These are phyloP conservation scores for Mortierella sp. DNA, from an alignment of 371 early-diverging fungal species.

Conservation along the genomic window DNA sequence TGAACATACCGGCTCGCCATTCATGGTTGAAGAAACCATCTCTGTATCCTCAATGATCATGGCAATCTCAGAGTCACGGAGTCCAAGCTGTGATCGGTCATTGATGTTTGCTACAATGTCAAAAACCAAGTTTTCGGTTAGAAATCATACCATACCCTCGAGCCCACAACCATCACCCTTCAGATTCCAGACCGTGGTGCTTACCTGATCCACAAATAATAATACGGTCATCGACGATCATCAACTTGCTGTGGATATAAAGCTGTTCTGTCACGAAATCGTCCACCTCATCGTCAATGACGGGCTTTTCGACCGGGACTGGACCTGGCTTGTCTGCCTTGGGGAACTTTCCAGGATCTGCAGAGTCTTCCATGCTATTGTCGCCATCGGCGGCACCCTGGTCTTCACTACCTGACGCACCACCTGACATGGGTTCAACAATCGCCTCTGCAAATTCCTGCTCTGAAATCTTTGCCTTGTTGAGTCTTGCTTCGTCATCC, in stretches of 20 bases:
- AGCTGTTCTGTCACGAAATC: conserved; percentile 83
- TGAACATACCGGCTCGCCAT: conserved; percentile 67
- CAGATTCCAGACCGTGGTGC: too few relatives aligned
- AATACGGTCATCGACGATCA: conserved; percentile 90
- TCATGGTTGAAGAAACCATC: conserved; percentile 74
- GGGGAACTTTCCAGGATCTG: conserved; percentile 1
- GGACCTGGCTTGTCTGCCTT: conserved; percentile 19
- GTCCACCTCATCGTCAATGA: conserved; percentile 47
- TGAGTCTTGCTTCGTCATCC: too few relatives aligned
- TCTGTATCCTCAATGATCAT: conserved; percentile 85
- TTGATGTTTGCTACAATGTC: conserved; percentile 82
- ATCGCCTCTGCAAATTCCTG: conserved; percentile 15
- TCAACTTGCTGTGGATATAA: conserved; percentile 92
- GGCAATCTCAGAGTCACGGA: conserved; percentile 92
- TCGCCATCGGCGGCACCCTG: background rate
- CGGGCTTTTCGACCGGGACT: conserved; percentile 1
- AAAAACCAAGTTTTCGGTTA: too few relatives aligned
- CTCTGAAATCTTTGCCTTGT: too few relatives aligned
- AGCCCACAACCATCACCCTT: too few relatives aligned
- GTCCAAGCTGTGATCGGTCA: conserved; percentile 88
- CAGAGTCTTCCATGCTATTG: background rate
- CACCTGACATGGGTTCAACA: conserved; percentile 34
- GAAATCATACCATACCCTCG: too few relatives aligned
- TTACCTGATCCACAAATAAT: conserved; percentile 86
- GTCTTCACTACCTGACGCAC: too few relatives aligned